phyloP scores from a whole-genome alignment of 257 asterid species.

The Nicotiana sylvestris region DNA sequence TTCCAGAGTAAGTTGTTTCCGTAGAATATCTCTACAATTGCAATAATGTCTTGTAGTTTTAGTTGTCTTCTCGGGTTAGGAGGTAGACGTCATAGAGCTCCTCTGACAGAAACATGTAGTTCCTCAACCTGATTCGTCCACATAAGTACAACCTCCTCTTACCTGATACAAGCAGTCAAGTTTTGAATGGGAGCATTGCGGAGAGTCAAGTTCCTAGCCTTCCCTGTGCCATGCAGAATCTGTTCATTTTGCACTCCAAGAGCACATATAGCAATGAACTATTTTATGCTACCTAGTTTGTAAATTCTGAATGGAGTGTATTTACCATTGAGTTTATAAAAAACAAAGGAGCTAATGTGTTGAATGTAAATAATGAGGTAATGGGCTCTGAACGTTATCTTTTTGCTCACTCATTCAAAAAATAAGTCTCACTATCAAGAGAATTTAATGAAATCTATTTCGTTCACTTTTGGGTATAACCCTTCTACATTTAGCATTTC shows the following conservation, averaged over 20 bases:
- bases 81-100: not conserved
- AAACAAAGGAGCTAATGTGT: not conserved
- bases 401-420: not conserved
- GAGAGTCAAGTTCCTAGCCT: not conserved
- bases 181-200: not conserved
- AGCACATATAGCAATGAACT: not conserved
- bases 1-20: not conserved
- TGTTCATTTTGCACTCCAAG: not conserved
- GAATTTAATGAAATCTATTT: not conserved
- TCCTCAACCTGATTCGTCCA: too few species aligned
- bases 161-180: not conserved
- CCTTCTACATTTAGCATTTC: not conserved
- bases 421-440: not conserved
- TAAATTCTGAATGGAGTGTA: too few species aligned
- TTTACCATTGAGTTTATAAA: not conserved
- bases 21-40: not conserved
- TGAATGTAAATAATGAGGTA: not conserved
- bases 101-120: not conserved
- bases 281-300: too few species aligned
- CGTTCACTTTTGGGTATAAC: not conserved
- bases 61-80: not conserved
- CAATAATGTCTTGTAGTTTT: not conserved
- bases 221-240: not conserved
- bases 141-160: not conserved
- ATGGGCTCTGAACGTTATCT: not conserved